Evolutionary conservation across 2,329 filamentous ascomycete species (phyloP), one percentile per base, ranked within the genome.

Genomic region (Pseudogymnoascus sp.): DNA sequence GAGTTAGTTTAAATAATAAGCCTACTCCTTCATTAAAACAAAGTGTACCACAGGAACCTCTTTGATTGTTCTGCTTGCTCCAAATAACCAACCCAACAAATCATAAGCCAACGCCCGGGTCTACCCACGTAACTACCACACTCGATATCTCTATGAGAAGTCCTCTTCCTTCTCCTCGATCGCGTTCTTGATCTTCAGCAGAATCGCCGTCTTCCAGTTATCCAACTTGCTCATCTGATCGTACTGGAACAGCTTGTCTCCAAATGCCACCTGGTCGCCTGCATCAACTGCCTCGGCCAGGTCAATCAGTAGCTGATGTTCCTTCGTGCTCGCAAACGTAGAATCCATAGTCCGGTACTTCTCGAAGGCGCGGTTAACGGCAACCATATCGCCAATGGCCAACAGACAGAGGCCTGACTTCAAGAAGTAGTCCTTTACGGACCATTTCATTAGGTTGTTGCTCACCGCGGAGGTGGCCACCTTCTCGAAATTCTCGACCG

Each of bases 371-470:
- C 90, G 84, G 71, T 87, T 87, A 15, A 87, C 82, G 57, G 87
- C 89, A 60, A 97, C 89, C 69, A 88, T 77, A 73, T 97, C 93
- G 63, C 80, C 79, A 15, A 78, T 80, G 38, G 84, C 84, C 37
- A 97, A 81, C 73, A 96, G 88, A 77, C 92, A 97, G 71, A 97
- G 89, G 33, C 91, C 92, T 0, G 91, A 90, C 77, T 97, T 96
- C 70, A 97, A 82, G 70, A 97, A 87, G 77, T 97, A 97, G 66
- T 97, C 91, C 76, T 97, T 97, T 65, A 97, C 91, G 57, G 85
- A 90, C 84, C 90, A 96, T 72, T 87, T 89, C 89, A 95, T 93
- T 62, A 96, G 80, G 74, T 95, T 94, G 79, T 95, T 97, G 74
- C 86, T 86, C 69, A 96, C 86, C 36, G 88, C 88, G 43, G 83